These are phyloP conservation scores for Curvularia sp. DNA, from an alignment of 2,329 filamentous ascomycete genomes.

Conservation along the genomic window DNA sequence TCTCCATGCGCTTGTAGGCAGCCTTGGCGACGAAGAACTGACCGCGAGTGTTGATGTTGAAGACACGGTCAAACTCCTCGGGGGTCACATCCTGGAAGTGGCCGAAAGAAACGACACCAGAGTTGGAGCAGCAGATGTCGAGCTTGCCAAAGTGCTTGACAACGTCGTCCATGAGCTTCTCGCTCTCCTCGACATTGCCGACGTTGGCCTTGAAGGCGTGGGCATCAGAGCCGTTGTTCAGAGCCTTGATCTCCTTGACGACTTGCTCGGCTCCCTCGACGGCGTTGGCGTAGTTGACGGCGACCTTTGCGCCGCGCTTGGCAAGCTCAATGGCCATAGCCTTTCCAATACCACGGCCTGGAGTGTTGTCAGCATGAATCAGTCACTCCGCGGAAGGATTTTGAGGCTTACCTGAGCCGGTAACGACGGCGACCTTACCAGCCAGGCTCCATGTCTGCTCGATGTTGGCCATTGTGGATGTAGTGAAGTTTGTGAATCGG, in stretches of 20 bases:
- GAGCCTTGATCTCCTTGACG: conserved; percentile 69
- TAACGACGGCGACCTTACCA: conserved; percentile 63
- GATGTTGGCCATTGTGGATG: conserved; percentile 49
- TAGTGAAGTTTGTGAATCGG: conserved; percentile 13
- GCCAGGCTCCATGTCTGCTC: conserved; percentile 59
- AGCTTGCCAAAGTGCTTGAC: conserved; percentile 69
- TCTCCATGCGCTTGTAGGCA: conserved; percentile 61
- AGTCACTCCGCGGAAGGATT: neutral
- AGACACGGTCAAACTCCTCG: conserved; percentile 65
- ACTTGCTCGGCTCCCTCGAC: conserved; percentile 69
- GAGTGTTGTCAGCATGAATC: conserved; percentile 26
- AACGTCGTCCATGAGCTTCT: conserved; percentile 68
- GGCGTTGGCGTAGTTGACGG: conserved; percentile 73
- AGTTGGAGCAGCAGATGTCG: conserved; percentile 75
- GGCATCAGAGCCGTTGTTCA: conserved; percentile 66
- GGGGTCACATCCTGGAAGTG: conserved; percentile 62
- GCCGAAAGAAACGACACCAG: conserved; percentile 63
- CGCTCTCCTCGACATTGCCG: conserved; percentile 68
- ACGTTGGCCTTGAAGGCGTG: conserved; percentile 73
- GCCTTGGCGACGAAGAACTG: conserved; percentile 69
- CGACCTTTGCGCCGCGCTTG: conserved; percentile 69
- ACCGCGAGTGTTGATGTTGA: conserved; percentile 67
- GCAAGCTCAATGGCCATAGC: conserved; percentile 72
- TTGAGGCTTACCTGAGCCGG: conserved; percentile 56
- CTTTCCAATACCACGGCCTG: conserved; percentile 69